These are phyloP conservation scores for Nakaseomyces kungkrabaensis DNA, from an alignment of 1,139 yeast species.

Conservation along the genomic window DNA sequence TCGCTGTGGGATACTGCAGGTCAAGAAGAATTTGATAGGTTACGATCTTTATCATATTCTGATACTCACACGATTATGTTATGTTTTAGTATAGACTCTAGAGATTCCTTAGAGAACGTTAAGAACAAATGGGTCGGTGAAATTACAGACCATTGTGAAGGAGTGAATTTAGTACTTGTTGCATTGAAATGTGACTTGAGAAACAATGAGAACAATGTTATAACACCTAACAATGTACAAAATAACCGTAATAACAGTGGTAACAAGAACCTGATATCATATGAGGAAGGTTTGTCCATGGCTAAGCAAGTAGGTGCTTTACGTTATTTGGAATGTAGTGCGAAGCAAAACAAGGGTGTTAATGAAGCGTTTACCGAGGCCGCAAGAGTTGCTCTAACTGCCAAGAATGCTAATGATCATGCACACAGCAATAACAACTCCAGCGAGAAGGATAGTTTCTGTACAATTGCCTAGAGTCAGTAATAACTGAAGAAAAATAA, in stretches of 20 bases:
- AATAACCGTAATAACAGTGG: constrained; percentile 25
- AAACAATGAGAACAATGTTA: constrained; percentile 33
- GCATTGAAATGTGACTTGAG: constrained; percentile 93
- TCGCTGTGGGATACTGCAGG: constrained; percentile 99
- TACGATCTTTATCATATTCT: constrained; percentile 80
- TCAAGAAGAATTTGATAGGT: constrained; percentile 92
- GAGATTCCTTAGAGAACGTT: constrained; percentile 90
- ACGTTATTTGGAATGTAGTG: constrained; percentile 85
- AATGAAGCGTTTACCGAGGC: constrained; percentile 97
- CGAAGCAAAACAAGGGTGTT: constrained; percentile 88
- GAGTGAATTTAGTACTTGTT: constrained; percentile 85
- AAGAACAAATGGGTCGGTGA: constrained; percentile 96
- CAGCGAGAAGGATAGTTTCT: constrained; percentile 1
- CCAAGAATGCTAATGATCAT: neutral
- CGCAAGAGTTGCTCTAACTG: constrained; percentile 88
- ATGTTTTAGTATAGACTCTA: constrained; percentile 89
- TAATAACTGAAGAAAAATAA: constrained; percentile 14
- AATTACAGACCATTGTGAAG: constrained; percentile 93
- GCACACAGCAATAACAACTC: neutral
- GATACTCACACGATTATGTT: constrained; percentile 97
- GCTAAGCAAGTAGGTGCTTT: constrained; percentile 82
- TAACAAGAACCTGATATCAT: constrained; percentile 48
- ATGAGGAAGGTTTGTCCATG: constrained; percentile 75
- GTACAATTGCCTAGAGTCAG: neutral
- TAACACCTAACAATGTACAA: constrained; percentile 24